Percentiles rank a stretch among this genome's conserved stretches.
Conservation (phyloP, 352 stramenopile species). For the Phytophthora capsici region DNA sequence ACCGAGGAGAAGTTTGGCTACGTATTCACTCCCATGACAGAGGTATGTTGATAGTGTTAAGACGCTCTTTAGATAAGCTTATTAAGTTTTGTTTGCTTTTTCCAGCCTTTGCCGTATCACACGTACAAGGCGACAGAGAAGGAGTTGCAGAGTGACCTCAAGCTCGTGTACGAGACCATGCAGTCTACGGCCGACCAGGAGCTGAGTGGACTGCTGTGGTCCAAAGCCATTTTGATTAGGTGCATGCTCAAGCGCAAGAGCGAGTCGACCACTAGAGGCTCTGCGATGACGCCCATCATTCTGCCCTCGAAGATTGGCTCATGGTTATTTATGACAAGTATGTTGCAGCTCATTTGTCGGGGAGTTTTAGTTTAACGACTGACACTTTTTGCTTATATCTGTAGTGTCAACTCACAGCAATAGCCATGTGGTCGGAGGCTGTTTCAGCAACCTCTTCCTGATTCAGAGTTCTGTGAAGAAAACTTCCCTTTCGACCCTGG, state of each 20-base stretch:
- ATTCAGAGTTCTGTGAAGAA: constrained; percentile 35
- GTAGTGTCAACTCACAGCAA: constrained; percentile 79
- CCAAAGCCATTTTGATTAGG: constrained; percentile 71
- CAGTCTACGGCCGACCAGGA: constrained; percentile 58
- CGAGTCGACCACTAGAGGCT: constrained; percentile 15
- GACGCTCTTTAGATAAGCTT: not conserved
- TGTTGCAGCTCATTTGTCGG: constrained; percentile 3
- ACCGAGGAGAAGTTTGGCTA: constrained; percentile 83
- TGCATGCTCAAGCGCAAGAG: constrained; percentile 46
- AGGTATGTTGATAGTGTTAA: constrained; percentile 29
- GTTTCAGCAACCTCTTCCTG: constrained; percentile 77
- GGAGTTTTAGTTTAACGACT: not conserved
- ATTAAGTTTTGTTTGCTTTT: constrained; percentile 12
- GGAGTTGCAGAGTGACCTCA: constrained; percentile 61
- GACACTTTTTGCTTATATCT: constrained; percentile 19
- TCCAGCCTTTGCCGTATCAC: constrained; percentile 55
- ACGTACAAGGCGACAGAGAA: constrained; percentile 63
- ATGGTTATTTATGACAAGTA: constrained; percentile 86
- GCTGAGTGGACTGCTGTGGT: constrained; percentile 69
- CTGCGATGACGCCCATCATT: constrained; percentile 24
- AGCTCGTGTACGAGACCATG: constrained; percentile 70
- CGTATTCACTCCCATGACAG: constrained; percentile 79
- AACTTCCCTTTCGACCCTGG: constrained; percentile 28
- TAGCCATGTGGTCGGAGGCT: constrained; percentile 70
- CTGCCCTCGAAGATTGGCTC: constrained; percentile 66